Percentiles rank a stretch among this genome's conserved stretches.
Evolutionary conservation across 805 yeast species (phyloP).

Genomic region (Starmerella stellata): DNA sequence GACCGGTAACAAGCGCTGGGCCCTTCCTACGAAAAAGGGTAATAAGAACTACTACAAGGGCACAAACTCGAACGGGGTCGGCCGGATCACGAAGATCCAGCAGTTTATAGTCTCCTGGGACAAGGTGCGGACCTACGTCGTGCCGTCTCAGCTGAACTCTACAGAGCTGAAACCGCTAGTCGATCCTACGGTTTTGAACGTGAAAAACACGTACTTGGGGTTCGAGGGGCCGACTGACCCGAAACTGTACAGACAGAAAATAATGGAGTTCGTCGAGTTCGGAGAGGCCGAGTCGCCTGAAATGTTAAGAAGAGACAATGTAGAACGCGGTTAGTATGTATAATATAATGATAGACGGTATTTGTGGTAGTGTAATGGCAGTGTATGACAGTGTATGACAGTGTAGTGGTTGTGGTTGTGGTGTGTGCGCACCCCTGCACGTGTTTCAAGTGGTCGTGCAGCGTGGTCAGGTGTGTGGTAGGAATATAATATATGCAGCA

Average conservation of each 20-base stretch:
- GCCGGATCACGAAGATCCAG: constrained; percentile 57
- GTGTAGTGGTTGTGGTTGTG: too few species aligned
- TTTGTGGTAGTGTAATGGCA: too few species aligned
- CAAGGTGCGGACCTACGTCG: constrained; percentile 79
- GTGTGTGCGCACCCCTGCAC: too few species aligned
- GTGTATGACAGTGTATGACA: too few species aligned
- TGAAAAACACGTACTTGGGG: constrained; percentile 51
- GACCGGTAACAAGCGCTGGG: constrained; percentile 59
- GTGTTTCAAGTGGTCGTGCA: too few species aligned
- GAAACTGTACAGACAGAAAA: constrained; percentile 48
- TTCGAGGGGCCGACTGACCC: constrained; percentile 59
- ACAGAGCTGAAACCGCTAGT: constrained; percentile 53
- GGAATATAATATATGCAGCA: too few species aligned
- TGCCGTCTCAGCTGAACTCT: constrained; percentile 34
- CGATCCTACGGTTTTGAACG: constrained; percentile 51
- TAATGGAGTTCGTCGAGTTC: constrained; percentile 54
- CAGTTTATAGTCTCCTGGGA: constrained; percentile 62
- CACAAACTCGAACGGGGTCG: constrained; percentile 87
- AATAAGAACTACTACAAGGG: constrained; percentile 91
- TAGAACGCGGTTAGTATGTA: not conserved
- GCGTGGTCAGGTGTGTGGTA: too few species aligned
- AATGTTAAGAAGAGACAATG: constrained; percentile 2
- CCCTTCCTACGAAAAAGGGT: constrained; percentile 83
- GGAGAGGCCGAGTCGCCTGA: constrained; percentile 30
- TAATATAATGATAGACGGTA: too few species aligned